Conservation (phyloP, 2,329 filamentous ascomycete species). For the Fusarium pilosicola region DNA sequence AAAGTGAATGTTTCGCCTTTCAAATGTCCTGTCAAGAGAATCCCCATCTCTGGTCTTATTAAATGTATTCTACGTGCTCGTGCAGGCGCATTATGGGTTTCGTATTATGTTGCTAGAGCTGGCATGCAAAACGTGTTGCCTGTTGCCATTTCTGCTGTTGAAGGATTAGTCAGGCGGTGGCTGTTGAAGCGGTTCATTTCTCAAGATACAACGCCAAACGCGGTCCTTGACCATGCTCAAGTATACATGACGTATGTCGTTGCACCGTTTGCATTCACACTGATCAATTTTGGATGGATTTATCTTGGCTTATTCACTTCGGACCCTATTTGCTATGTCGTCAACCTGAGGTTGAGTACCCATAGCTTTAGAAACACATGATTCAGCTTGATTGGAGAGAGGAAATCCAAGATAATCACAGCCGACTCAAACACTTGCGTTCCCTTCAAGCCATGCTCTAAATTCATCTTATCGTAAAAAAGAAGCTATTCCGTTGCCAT, state of each 20-base stretch:
- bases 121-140: background rate
- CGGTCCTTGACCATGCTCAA: background rate
- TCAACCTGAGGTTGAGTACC: background rate
- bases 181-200: too few species aligned
- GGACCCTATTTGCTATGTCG: background rate
- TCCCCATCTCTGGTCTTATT: background rate
- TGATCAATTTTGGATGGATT: background rate
- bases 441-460: constrained; percentile 25
- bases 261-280: background rate
- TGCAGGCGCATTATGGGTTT: background rate
- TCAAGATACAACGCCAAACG: background rate
- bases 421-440: constrained; percentile 7
- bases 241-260: background rate
- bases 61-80: too few species aligned
- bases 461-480: constrained; percentile 40
- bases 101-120: background rate
- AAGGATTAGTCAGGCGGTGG: background rate
- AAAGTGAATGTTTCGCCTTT: background rate
- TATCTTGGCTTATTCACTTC: background rate
- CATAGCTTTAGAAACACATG: constrained; percentile 4
- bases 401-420: constrained; percentile 6
- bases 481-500: constrained; percentile 25
- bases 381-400: background rate
- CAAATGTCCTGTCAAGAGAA: background rate
- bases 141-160: background rate